These are phyloP conservation scores for Ophiocordyceps australis DNA, from an alignment of 2,329 filamentous ascomycete species.

Conservation along the genomic window DNA sequence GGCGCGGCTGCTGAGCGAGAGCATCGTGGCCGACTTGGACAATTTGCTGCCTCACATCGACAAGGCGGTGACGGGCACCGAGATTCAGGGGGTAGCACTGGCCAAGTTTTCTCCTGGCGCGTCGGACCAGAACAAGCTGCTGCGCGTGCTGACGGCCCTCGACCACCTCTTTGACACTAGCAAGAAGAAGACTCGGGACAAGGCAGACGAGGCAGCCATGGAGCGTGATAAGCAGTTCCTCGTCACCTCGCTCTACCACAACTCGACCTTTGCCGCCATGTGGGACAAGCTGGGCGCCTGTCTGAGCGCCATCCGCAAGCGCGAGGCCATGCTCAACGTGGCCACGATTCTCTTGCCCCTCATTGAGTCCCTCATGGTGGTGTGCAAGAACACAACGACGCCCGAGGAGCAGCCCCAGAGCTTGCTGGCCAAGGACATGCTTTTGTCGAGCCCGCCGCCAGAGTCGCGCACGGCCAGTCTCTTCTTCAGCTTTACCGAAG, in stretches of 20 bases:
- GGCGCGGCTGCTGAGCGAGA: constrained; percentile 66
- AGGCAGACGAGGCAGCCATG: constrained; percentile 30
- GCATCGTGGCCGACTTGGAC: constrained; percentile 69
- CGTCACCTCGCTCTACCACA: constrained; percentile 75
- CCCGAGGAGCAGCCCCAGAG: constrained; percentile 42
- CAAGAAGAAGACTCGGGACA: constrained; percentile 36
- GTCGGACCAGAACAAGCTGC: constrained; percentile 89
- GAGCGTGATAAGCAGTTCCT: constrained; percentile 62
- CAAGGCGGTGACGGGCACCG: constrained; percentile 72
- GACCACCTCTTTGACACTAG: constrained; percentile 91
- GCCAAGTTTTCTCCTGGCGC: constrained; percentile 92
- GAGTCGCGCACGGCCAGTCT: constrained; percentile 72
- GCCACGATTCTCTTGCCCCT: constrained; percentile 87
- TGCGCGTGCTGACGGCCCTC: constrained; percentile 80
- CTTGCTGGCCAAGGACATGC: constrained; percentile 44
- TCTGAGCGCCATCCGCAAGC: constrained; percentile 70
- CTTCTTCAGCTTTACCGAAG: constrained; percentile 96
- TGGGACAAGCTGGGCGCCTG: constrained; percentile 89
- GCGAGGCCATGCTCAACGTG: constrained; percentile 91
- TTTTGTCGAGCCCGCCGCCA: constrained; percentile 54
- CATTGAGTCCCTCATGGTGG: constrained; percentile 95
- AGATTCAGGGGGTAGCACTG: constrained; percentile 86
- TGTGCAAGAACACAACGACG: constrained; percentile 91
- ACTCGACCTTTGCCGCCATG: constrained; percentile 71
- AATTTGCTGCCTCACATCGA: constrained; percentile 75